phyloP scores from a whole-genome alignment of 176 grass and related monocot genomes.

The Hsuehochloa calcarea region DNA sequence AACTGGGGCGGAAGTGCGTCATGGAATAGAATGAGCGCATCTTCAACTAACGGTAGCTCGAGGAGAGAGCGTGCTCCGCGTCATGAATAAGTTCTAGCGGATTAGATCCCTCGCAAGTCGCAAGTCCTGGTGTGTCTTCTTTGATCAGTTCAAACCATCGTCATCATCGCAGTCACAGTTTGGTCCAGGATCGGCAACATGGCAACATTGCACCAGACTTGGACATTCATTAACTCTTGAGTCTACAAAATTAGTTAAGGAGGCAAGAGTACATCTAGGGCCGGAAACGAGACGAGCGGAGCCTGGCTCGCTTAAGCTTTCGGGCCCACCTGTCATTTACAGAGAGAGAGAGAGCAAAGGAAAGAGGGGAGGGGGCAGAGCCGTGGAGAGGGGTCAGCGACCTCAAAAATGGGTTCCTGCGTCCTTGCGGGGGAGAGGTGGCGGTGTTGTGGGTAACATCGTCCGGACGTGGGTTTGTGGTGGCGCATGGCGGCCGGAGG shows the following conservation, averaged over 20 bases:
- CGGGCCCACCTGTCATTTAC: too few species aligned
- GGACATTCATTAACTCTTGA: background rate
- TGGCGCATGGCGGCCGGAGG: too few species aligned
- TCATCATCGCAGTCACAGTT: background rate
- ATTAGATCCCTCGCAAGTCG: background rate
- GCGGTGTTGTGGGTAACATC: too few species aligned
- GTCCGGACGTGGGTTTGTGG: too few species aligned
- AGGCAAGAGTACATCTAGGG: background rate
- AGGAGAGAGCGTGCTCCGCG: background rate
- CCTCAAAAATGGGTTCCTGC: too few species aligned
- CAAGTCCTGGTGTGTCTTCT: background rate
- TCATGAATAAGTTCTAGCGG: background rate
- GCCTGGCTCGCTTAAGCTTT: too few species aligned
- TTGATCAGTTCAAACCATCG: background rate
- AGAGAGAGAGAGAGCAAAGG: too few species aligned
- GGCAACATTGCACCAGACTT: background rate
- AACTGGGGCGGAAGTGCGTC: background rate
- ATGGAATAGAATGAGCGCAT: background rate
- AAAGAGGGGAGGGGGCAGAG: too few species aligned
- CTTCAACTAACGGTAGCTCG: background rate
- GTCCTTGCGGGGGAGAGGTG: too few species aligned
- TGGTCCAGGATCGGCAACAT: background rate
- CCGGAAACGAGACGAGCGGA: too few species aligned
- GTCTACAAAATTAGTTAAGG: background rate
- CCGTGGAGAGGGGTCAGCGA: too few species aligned